Conservation (phyloP, 1,284 basidiomycete genomes). For the Vanrija humicola region DNA sequence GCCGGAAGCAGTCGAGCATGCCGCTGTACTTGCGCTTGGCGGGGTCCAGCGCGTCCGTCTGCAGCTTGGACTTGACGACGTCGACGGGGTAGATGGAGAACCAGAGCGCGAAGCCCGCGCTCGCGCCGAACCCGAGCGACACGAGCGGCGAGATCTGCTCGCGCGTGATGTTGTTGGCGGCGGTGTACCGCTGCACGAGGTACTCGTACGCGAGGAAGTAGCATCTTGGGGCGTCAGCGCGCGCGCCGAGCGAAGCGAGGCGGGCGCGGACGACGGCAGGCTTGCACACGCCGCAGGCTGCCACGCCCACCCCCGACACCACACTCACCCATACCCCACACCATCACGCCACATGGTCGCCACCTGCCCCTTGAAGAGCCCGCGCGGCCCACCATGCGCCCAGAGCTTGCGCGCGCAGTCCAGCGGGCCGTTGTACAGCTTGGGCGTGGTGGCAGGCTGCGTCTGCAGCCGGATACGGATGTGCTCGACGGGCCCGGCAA, state of each 20-base stretch:
- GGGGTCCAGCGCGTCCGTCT: conserved; percentile 81
- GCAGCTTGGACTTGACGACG: conserved; percentile 91
- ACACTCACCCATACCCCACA: conserved; percentile 63
- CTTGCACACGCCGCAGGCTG: neutral
- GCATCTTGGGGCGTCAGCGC: conserved; percentile 40
- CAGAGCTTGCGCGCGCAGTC: conserved; percentile 82
- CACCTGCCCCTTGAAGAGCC: conserved; percentile 89
- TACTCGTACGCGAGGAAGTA: conserved; percentile 95
- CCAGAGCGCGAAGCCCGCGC: conserved; percentile 57
- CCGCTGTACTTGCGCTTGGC: conserved; percentile 74
- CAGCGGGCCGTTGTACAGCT: conserved; percentile 71
- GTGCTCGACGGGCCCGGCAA: conserved; percentile 94
- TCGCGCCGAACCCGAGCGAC: conserved; percentile 77
- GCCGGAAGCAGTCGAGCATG: conserved; percentile 73
- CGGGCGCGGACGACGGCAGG: neutral
- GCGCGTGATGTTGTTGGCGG: conserved; percentile 62
- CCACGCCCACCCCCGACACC: neutral
- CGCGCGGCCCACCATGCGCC: conserved; percentile 63
- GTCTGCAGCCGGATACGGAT: conserved; percentile 94
- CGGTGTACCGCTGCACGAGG: conserved; percentile 78
- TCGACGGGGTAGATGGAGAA: conserved; percentile 77
- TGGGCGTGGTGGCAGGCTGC: conserved; percentile 64
- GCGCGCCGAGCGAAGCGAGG: neutral
- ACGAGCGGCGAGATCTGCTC: conserved; percentile 72
- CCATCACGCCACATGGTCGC: conserved; percentile 85